Base-by-base conservation (phyloP, 2,329 filamentous ascomycete species). In the Hymenoscyphus repandus region DNA sequence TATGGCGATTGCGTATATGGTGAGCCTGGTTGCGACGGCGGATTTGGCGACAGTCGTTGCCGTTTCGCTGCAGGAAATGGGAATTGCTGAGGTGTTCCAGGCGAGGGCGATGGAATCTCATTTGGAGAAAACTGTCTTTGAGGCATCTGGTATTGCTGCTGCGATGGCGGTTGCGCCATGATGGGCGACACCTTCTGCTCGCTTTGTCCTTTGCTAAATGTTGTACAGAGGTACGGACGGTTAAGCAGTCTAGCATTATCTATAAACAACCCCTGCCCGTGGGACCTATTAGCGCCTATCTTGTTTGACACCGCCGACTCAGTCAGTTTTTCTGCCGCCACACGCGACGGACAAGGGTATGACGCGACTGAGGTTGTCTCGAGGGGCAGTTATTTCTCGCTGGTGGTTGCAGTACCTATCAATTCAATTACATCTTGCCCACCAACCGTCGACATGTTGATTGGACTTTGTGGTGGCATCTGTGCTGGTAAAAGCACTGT, bases 401-500 rank as follows among this genome's bases (percentile, higher is more conserved):
- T 4, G 22, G 22, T 27, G 22, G 22, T 27, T 27, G 22, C 15
- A 20, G 6, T 3, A 40, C 38, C 10, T 15, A 5, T 9, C 3
- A 15, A 17, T 20, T 40, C 3, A n/a, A 40, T 11, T 20, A 40
- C 15, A 40, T 5, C 3, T 5, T 37, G 4, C 27, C 41, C 13
- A 32, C 3, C 12, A n/a, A 7, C 22, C 22, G 18, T 18, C 15
- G 30, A 15, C 22, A 90, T 91, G 86, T 75, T 91, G 37, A 86
- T 90, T 56, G 87, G 86, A 49, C 77, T 91, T 53, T 90, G 86
- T 62, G 85, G 85, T 64, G 83, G 85, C 86, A 92, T 96, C 63
- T 97, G 91, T 73, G 85, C 92, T 44, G 93, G 93, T 64, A 97
- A 96, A 73, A 85, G 83, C 66, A 89, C 90, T 9, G 88, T 97